Evolutionary conservation across 257 asterid species (phyloP).

Genomic region (Henckelia pumila): DNA sequence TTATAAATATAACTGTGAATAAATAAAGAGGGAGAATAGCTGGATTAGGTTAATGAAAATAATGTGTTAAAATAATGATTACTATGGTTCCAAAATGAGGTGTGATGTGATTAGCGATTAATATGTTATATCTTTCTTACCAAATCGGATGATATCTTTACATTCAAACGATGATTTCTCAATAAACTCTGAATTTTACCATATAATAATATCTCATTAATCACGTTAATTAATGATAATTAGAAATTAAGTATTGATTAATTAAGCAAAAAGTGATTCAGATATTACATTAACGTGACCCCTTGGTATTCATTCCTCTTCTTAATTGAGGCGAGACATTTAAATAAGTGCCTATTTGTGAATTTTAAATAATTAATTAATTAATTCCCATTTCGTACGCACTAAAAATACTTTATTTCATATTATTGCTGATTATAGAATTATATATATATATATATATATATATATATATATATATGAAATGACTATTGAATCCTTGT

Average conservation of each 20-base stretch:
- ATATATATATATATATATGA: too few species aligned
- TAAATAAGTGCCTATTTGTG: too few species aligned
- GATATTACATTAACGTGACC: too few species aligned
- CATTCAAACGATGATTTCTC: slow-evolving; percentile 3
- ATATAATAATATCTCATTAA: background rate
- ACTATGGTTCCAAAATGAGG: slow-evolving; percentile 21
- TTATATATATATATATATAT: too few species aligned
- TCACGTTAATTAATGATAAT: background rate
- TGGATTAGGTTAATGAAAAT: slow-evolving; percentile 72
- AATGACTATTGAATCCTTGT: too few species aligned
- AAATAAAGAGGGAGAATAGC: slow-evolving; percentile 29
- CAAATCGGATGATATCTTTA: slow-evolving; percentile 15
- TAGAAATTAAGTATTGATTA: background rate
- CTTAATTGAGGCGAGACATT: too few species aligned
- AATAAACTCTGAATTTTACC: background rate
- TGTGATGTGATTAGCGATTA: slow-evolving; percentile 29
- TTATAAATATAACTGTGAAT: background rate
- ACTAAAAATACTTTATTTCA: too few species aligned
- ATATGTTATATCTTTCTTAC: slow-evolving; percentile 32
- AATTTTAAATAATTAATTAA: slow-evolving; percentile 21
- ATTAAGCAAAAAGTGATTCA: too few species aligned
- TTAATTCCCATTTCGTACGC: too few species aligned
- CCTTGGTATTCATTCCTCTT: too few species aligned
- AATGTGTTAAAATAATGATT: slow-evolving; percentile 46
- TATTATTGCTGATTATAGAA: too few species aligned